Evolutionary conservation across 805 yeast genomes (phyloP), one percentile per base, ranked within the genome.

Genomic region (Yamadazyma sp.): DNA sequence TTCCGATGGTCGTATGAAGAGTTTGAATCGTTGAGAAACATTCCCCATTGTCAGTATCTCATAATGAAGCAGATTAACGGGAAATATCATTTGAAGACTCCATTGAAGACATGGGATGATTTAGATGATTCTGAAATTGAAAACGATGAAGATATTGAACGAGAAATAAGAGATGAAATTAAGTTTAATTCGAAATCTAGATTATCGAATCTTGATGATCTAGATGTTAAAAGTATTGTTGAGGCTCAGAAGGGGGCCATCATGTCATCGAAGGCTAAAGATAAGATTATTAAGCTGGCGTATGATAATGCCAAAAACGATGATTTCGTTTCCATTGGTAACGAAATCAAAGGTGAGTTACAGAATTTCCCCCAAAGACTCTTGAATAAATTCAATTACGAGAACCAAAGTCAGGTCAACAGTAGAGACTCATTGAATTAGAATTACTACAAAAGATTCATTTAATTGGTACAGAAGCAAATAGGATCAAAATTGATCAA

Each of bases 1-100:
- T 89, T 79, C 55, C 68, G 95, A 39, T 89, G 97, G 96, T 73
- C 83, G 2, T 91, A 83, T 52, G 96, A 88, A 55, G 79, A 81
- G 53, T 89, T 88, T 58, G 97, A 89, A 59, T 72, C 81, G 30
- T 69, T 89, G 43, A 74, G 82, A 40, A 89, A 89, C 55, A 78
- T 89, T 11, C 87, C 87, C 1, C 93, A 89, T 55, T 91, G 96
- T 50, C 78, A 81, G 44, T 80, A 85, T 55, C 67, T 89, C 26
- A 76, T 82, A 21, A 83, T 88, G 94, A 86, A 84, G 52, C 69
- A 73, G 38, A 59, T 53, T 5, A 62, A 63, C 4, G 72, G 73
- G 15, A 69, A 75, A 41, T 88, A 80, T 52, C 53, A 52, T 25
- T 62, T 88, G 35, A 62, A 73, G 45, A 82, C 91, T 0, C 73